phyloP scores from a whole-genome alignment of 2,329 filamentous ascomycete species.

The Clonostachys solani region DNA sequence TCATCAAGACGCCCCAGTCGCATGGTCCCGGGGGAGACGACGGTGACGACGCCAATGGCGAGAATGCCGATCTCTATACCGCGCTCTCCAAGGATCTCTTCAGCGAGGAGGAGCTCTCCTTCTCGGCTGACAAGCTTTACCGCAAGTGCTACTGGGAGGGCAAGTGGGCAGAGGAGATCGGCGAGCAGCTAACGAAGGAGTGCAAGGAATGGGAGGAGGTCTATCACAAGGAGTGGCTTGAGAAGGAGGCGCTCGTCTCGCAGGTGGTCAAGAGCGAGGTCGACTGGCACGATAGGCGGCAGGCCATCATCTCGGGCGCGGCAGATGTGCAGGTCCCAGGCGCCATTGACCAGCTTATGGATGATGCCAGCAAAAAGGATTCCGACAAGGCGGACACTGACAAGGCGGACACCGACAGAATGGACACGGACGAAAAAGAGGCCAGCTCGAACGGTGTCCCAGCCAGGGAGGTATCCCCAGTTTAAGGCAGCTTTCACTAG shows the following conservation, averaged over 20 bases:
- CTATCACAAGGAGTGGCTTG: conserved; percentile 70
- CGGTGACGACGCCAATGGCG: conserved; percentile 39
- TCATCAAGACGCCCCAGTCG: conserved; percentile 57
- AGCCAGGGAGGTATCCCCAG: no score
- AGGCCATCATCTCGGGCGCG: conserved; percentile 45
- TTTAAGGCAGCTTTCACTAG: no score
- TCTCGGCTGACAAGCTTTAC: conserved; percentile 53
- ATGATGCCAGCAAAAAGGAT: not conserved
- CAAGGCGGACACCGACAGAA: no score
- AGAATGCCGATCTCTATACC: conserved; percentile 57
- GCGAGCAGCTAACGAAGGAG: conserved; percentile 58
- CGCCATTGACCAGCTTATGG: conserved; percentile 17
- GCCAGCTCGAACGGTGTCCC: no score
- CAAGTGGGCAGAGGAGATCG: conserved; percentile 68
- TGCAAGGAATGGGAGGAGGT: conserved; percentile 61
- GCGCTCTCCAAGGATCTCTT: conserved; percentile 56
- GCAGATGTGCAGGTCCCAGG: conserved; percentile 37
- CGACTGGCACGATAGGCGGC: conserved; percentile 57
- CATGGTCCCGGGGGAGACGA: conserved; percentile 50
- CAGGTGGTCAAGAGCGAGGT: conserved; percentile 65
- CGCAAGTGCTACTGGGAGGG: conserved; percentile 67
- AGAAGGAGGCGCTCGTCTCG: conserved; percentile 76
- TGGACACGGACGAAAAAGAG: no score
- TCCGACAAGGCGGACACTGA: no score
- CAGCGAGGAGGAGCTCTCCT: conserved; percentile 55